Conservation (phyloP, 345 rosid genomes). For the Hibiscus tridactylites region DNA sequence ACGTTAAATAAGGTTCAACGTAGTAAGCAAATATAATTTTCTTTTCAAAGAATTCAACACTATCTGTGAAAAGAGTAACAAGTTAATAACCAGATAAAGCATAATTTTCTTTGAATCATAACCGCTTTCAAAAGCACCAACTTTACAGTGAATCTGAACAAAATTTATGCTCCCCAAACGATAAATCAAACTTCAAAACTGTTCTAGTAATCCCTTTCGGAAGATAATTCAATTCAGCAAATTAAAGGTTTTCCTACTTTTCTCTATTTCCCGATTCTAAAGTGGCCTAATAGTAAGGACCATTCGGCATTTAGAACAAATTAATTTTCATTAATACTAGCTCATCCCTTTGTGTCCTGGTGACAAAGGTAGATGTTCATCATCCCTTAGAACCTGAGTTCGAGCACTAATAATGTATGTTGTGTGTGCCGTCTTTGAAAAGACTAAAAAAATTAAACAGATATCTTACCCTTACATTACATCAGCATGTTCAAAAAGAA, state of each 20-base stretch:
- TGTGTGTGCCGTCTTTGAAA: too few relatives aligned
- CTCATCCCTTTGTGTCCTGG: too few relatives aligned
- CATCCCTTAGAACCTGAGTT: too few relatives aligned
- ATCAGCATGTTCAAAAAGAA: too few relatives aligned
- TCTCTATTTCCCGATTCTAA: background rate
- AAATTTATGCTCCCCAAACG: background rate
- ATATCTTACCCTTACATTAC: too few relatives aligned
- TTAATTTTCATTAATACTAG: background rate
- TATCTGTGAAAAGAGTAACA: background rate
- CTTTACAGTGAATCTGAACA: background rate
- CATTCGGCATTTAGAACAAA: background rate
- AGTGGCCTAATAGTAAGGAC: background rate
- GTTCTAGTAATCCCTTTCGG: background rate
- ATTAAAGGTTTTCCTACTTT: background rate
- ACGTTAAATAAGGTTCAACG: background rate
- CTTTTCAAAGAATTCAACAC: background rate
- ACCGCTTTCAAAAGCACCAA: background rate
- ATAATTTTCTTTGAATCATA: background rate
- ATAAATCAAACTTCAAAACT: background rate
- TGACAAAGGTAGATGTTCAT: too few relatives aligned
- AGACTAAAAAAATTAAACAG: too few relatives aligned
- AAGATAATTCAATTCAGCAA: background rate
- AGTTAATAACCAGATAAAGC: background rate
- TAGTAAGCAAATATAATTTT: background rate
- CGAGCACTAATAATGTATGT: too few relatives aligned